phyloP scores from a whole-genome alignment of 2,329 filamentous ascomycete species.

The Paradendryphiella salina region DNA sequence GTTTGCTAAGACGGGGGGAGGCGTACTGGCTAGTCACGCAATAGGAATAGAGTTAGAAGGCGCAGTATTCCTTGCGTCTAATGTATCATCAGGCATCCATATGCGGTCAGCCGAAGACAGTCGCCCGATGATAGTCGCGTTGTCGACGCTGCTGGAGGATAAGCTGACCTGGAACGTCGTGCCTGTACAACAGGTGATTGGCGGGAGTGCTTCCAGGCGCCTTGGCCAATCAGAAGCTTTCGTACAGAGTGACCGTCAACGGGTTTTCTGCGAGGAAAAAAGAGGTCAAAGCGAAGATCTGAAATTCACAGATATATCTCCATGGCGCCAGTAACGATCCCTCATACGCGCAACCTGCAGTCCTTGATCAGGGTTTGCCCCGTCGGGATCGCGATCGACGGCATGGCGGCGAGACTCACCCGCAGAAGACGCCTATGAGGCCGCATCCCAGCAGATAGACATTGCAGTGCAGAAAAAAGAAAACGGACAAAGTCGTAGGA shows the following conservation, averaged over 20 bases:
- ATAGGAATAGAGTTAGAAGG: neutral
- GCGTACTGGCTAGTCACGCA: neutral
- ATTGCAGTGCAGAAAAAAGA: neutral
- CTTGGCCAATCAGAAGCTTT: neutral
- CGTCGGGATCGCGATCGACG: constrained; percentile 9
- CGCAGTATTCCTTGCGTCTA: neutral
- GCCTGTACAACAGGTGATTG: neutral
- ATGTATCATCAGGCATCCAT: neutral
- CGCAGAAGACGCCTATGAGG: neutral
- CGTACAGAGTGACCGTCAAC: neutral
- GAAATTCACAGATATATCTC: neutral
- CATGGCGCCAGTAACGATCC: neutral
- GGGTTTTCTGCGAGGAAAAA: neutral
- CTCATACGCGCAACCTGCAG: constrained; percentile 1
- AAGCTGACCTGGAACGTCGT: neutral
- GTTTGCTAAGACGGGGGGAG: neutral
- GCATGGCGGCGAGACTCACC: neutral
- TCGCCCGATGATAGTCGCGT: neutral
- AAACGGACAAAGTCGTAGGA: neutral
- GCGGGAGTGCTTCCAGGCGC: neutral
- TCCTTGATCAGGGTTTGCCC: constrained; percentile 1
- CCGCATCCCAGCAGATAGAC: neutral
- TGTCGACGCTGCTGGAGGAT: neutral
- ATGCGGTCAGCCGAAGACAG: neutral
- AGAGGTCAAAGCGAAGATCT: neutral